A percentile compares a stretch with the other conserved stretches of the same genome.
Conservation (phyloP, 257 asterid genomes). For the Solanum medicagineum region DNA sequence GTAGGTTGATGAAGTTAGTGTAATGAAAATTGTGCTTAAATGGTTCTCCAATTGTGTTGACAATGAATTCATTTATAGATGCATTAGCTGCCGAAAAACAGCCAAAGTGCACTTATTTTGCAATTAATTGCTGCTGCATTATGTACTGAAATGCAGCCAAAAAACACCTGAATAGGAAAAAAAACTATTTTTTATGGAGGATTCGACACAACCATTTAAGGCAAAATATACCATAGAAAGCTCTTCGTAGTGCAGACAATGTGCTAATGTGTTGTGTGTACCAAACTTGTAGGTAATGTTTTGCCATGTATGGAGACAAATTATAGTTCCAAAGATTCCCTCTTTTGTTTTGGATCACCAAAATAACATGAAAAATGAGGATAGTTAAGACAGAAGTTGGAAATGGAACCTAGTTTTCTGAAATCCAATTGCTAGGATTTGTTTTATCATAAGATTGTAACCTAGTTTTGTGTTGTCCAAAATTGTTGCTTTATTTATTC, state of each 20-base stretch:
- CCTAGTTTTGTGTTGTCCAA: background rate
- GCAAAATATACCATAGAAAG: background rate
- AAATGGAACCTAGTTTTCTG: background rate
- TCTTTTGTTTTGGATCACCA: background rate
- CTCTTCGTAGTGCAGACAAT: background rate
- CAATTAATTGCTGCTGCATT: background rate
- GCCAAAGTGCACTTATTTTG: background rate
- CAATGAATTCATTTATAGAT: background rate
- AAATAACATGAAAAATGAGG: background rate
- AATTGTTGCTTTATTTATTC: background rate
- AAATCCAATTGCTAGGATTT: background rate
- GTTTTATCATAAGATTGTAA: background rate
- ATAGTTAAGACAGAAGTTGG: background rate
- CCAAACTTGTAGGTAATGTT: background rate
- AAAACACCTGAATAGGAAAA: background rate
- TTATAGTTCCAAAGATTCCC: no score
- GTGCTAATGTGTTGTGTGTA: background rate
- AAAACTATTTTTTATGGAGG: no score
- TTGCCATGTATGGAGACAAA: background rate
- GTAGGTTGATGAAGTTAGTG: background rate
- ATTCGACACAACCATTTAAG: no score
- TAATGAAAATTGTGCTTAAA: background rate
- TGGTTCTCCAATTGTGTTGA: background rate
- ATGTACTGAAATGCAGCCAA: background rate
- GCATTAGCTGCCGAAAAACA: background rate